Evolutionary conservation across 1,284 basidiomycete species (phyloP).

Genomic region (Sporisorium scitamineum): DNA sequence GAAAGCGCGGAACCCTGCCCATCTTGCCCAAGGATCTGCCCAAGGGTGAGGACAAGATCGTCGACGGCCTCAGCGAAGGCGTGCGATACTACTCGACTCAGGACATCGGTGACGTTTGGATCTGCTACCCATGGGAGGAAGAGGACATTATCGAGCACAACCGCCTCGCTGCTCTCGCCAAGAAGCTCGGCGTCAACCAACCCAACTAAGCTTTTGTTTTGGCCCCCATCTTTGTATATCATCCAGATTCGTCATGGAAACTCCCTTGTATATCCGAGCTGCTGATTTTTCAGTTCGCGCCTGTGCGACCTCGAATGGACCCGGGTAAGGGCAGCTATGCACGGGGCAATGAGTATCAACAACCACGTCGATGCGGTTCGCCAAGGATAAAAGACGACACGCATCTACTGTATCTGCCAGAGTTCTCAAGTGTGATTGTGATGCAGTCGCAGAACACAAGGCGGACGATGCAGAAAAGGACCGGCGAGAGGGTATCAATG

Average conservation of each 20-base stretch:
- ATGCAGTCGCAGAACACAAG: background rate
- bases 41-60: slow-evolving; percentile 54
- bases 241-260: slow-evolving; percentile 30
- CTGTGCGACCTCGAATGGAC: background rate
- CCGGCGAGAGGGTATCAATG: slow-evolving; percentile 1
- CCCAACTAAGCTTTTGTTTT: slow-evolving; percentile 21
- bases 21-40: slow-evolving; percentile 52
- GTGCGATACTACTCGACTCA: slow-evolving; percentile 67
- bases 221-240: slow-evolving; percentile 29
- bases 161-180: slow-evolving; percentile 66
- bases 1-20: slow-evolving; percentile 65
- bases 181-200: slow-evolving; percentile 57
- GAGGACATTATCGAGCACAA: slow-evolving; percentile 69
- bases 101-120: slow-evolving; percentile 66
- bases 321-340: background rate
- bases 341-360: background rate
- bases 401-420: too few relatives aligned
- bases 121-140: slow-evolving; percentile 68
- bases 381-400: background rate
- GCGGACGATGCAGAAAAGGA: background rate
- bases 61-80: slow-evolving; percentile 61
- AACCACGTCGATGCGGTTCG: background rate
- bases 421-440: background rate
- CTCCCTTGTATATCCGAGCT: slow-evolving; percentile 25
- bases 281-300: background rate